Evolutionary conservation across 306 rosid species (phyloP).

Genomic region (Myrica gale): DNA sequence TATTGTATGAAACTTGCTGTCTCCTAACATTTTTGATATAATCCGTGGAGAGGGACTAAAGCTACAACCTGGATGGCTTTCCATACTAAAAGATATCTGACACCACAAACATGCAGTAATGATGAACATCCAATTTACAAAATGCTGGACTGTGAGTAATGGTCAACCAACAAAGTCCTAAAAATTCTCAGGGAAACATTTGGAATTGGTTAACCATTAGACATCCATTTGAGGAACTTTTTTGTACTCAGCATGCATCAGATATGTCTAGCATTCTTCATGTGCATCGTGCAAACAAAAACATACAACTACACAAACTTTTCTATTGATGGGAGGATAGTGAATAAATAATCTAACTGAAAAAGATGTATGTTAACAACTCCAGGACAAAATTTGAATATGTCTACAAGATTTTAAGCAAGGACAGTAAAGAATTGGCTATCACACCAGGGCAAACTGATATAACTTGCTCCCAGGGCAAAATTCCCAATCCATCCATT

Average conservation of each 20-base stretch:
- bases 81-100: background rate
- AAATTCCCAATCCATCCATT: slow-evolving; percentile 99
- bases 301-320: slow-evolving; percentile 8
- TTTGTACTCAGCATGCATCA: background rate
- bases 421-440: slow-evolving; percentile 30
- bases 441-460: slow-evolving; percentile 90
- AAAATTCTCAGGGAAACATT: background rate
- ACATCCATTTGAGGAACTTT: background rate
- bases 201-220: background rate
- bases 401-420: slow-evolving; percentile 8
- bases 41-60: background rate
- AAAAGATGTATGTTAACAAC: background rate
- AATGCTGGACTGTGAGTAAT: slow-evolving; percentile 1
- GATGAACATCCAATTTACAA: slow-evolving; percentile 1
- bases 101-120: background rate
- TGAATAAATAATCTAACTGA: too few relatives aligned
- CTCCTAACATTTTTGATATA: background rate
- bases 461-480: slow-evolving; percentile 99
- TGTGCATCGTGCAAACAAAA: slow-evolving; percentile 1
- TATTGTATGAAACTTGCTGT: background rate
- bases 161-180: background rate
- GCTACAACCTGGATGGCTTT: background rate
- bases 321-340: background rate
- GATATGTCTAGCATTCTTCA: background rate
- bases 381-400: slow-evolving; percentile 3